A percentile compares a stretch with the other conserved stretches of the same genome.
Evolutionary conservation across 768 basidiomycete genomes (phyloP).

Genomic region (Tulasnella sp.): DNA sequence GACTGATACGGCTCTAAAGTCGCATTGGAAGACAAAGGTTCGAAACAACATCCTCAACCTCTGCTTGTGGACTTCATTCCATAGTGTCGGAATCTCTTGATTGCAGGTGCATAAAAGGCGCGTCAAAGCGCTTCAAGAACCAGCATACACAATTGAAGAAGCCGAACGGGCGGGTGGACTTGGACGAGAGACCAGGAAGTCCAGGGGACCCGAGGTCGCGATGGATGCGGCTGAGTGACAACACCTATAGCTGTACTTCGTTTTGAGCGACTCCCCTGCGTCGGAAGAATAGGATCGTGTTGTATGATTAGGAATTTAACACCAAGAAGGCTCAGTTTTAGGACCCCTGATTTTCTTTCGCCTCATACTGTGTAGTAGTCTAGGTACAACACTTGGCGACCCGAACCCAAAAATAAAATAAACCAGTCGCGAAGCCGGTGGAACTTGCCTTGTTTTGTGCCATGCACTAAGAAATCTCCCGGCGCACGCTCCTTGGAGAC

Average conservation of each 20-base stretch:
- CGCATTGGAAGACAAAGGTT: slow-evolving; percentile 80
- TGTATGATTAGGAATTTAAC: neutral
- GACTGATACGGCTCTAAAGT: slow-evolving; percentile 71
- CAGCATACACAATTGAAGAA: slow-evolving; percentile 90
- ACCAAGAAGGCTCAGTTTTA: neutral
- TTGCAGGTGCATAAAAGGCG: slow-evolving; percentile 74
- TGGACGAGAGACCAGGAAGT: slow-evolving; percentile 50
- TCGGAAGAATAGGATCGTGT: neutral
- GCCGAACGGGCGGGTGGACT: slow-evolving; percentile 84
- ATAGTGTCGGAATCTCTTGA: no score
- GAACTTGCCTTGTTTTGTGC: no score
- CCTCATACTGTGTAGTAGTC: no score
- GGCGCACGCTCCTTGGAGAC: no score
- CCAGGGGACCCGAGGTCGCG: neutral
- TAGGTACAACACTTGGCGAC: no score
- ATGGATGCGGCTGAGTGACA: neutral
- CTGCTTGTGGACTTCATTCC: neutral
- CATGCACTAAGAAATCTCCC: no score
- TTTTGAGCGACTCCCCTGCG: neutral
- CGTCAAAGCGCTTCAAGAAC: slow-evolving; percentile 73
- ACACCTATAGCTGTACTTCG: neutral
- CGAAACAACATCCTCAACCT: neutral
- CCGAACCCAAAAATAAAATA: no score
- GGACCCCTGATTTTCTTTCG: no score
- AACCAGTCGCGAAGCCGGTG: no score